Conservation (phyloP, 768 basidiomycete genomes). For the Floccularia luteovirens region DNA sequence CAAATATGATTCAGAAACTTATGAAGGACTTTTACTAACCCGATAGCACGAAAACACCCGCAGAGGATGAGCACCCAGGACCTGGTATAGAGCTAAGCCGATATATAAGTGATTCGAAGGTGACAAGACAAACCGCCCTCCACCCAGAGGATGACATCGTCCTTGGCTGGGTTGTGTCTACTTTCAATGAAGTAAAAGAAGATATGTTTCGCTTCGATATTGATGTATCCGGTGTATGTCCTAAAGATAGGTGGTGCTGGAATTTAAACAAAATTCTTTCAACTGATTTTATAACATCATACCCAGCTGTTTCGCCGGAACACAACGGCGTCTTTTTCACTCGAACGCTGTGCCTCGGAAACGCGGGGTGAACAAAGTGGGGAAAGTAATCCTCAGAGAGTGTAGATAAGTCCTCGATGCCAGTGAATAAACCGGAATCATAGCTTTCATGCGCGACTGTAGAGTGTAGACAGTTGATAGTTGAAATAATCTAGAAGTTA, state of each 20-base stretch:
- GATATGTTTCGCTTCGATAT: constrained; percentile 52
- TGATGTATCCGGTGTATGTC: constrained; percentile 62
- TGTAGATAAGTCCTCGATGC: background rate
- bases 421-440: background rate
- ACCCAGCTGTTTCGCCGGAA: constrained; percentile 2
- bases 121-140: constrained; percentile 28
- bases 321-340: constrained; percentile 1
- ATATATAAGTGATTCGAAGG: constrained; percentile 5
- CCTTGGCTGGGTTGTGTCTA: constrained; percentile 47
- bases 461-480: too few species aligned
- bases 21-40: constrained; percentile 36
- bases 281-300: too few species aligned
- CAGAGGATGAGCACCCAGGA: constrained; percentile 32
- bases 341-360: background rate
- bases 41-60: constrained; percentile 69
- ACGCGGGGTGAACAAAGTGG: background rate
- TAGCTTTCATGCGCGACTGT: background rate
- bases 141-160: constrained; percentile 56
- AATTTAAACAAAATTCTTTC: too few species aligned
- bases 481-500: too few species aligned
- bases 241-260: too few species aligned
- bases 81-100: constrained; percentile 20
- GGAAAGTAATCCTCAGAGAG: background rate
- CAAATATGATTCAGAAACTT: background rate
- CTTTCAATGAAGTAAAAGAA: constrained; percentile 81